Conservation (phyloP, 495 filamentous ascomycete species). For the Alectoria sarmentosa region DNA sequence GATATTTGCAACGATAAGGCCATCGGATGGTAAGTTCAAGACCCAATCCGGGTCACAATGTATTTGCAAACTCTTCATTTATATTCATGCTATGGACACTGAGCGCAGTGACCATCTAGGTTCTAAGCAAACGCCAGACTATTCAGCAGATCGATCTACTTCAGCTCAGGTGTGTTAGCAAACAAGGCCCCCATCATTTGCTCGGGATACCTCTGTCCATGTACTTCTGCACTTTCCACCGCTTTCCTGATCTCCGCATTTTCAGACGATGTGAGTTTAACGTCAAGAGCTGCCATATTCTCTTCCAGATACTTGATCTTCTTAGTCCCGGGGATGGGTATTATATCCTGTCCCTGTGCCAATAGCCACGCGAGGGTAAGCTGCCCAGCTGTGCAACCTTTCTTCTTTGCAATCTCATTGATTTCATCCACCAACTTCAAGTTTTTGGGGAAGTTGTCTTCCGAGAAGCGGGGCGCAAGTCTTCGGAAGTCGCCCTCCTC, state of each 20-base stretch:
- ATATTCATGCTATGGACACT: neutral
- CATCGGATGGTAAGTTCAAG: neutral
- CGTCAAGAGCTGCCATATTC: constrained; percentile 42
- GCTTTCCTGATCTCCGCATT: constrained; percentile 41
- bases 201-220: constrained; percentile 35
- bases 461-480: constrained; percentile 40
- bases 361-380: constrained; percentile 47
- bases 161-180: constrained; percentile 21
- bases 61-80: neutral
- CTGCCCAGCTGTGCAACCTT: constrained; percentile 41
- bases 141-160: neutral
- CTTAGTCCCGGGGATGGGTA: constrained; percentile 54
- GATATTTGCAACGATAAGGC: no score
- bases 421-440: constrained; percentile 37
- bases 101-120: neutral
- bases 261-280: constrained; percentile 45
- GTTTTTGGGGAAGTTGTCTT: constrained; percentile 45
- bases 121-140: neutral
- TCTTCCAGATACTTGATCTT: constrained; percentile 49
- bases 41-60: neutral
- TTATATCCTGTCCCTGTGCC: constrained; percentile 45
- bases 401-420: constrained; percentile 37
- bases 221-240: constrained; percentile 35
- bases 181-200: constrained; percentile 15
- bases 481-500: constrained; percentile 30